Base-by-base conservation (phyloP, 305 asterid species). In the Rubia peregrina region DNA sequence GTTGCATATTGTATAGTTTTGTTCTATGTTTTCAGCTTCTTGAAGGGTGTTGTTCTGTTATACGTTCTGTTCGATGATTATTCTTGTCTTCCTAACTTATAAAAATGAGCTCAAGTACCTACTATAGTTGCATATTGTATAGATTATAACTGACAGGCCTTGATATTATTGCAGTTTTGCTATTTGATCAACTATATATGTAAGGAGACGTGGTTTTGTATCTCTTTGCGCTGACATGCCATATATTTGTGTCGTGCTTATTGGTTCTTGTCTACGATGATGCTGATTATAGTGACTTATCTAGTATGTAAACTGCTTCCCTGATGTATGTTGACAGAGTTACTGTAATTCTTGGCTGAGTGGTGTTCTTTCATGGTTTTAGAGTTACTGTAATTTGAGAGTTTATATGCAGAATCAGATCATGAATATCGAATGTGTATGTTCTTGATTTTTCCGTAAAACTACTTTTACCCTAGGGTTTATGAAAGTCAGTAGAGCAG, bases 291-390 rank as follows among this genome's bases (percentile, higher is more conserved):
- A 24, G 62, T 61, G 67, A 36, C 33, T 48, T 24, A 30, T 33
- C 66, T 63, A 21, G 42, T 14, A 36, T 26, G 60, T 70, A 33
- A 75, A 1, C 67, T 49, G 38, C 43, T 64, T 71, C 66, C 36
- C 21, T 57, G 75, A 55, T 44, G 73, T 46, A 53, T 71, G 56
- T 68, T 46, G 72, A 72, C 69, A 40, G 78, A 73, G 77, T 57
- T 62, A 41, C 73, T 72, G 36, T 2, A 30, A 30, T 30, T 30
- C 3, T 30, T 1, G 36, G 36, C 36, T 2, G 36, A 30, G 36
- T 30, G 36, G 36, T 30, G 36, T 30, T 30, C 36, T 30, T 30
- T 30, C 36, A 30, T 30, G 4, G 36, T 30, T 30, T 30, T 30
- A 30, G 36, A 30, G 36, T 30, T 30, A 30, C 1, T 3, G 3